Evolutionary conservation across 352 stramenopile genomes (phyloP), one percentile per base, ranked within the genome.

Genomic region (Phytophthora melonis): DNA sequence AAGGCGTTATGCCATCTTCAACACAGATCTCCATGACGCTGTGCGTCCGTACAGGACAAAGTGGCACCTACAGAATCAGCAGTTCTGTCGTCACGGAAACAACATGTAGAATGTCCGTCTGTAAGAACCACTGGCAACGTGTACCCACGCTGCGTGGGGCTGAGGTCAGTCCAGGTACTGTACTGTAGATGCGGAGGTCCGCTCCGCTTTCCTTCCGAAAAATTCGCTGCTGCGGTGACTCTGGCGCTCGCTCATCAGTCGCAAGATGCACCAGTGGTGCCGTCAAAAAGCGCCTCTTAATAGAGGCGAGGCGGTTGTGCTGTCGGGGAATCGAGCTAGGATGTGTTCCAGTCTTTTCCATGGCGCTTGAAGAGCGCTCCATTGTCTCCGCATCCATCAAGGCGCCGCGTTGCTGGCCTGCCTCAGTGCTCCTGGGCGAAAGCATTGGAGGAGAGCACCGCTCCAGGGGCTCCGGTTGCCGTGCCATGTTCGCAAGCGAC

Each of bases 341-440:
- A 76, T 76, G 39, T 72, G 63, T 39, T 53, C 57, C 30, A 60
- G 57, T 72, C 41, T 72, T 72, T 57, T 66, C 62, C 61, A 63
- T 61, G n/a, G n/a, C 55, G 34, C 57, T 62, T 70, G 43, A 75
- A 52, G 16, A n/a, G 45, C 64, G 62, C 49, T 62, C 36, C 57
- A 49, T 50, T 53, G 30, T 19, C 64, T 72, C 23, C 30, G n/a
- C 47, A 71, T 66, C 49, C 45, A 63, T 49, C n/a, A 59, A 74
- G 59, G 49, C 50, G 36, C 53, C 63, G 52, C 53, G 59, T 69
- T 69, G 66, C 59, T 60, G 66, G 52, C 53, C 66, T 61, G 58
- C 66, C 66, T 68, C 59, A 73, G 14, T 7, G 1, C 8, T 63
- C 49, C 5, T 13, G 36, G 43, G 53, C 39, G 30, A 59, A 75